Evolutionary conservation across 768 basidiomycete genomes (phyloP).

Genomic region (Pisolithus microcarpus): DNA sequence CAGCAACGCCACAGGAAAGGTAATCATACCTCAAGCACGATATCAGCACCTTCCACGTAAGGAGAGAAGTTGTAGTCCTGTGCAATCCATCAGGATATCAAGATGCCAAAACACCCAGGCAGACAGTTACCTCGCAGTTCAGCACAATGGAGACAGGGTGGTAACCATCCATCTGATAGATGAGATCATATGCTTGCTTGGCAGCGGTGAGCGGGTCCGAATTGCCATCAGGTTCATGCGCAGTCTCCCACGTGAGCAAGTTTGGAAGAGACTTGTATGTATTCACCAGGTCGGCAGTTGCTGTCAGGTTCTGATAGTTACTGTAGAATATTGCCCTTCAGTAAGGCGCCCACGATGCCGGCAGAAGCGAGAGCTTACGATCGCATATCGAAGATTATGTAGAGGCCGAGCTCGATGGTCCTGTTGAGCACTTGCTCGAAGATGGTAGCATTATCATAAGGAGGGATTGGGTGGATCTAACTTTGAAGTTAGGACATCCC

Average conservation of each 20-base stretch:
- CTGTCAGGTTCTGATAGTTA: conserved; percentile 55
- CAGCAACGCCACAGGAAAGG: conserved; percentile 27
- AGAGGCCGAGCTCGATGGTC: conserved; percentile 29
- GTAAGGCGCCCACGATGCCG: not conserved
- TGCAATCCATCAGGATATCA: not conserved
- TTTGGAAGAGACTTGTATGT: conserved; percentile 59
- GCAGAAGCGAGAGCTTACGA: conserved; percentile 24
- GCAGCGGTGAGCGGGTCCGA: conserved; percentile 61
- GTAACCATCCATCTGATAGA: conserved; percentile 47
- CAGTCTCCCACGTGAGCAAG: conserved; percentile 65
- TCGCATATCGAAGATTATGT: conserved; percentile 79
- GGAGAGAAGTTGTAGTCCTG: conserved; percentile 56
- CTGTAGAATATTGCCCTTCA: conserved; percentile 6
- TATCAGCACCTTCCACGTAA: conserved; percentile 58
- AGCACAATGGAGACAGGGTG: conserved; percentile 51
- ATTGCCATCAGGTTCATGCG: conserved; percentile 67
- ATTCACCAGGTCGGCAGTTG: conserved; percentile 58
- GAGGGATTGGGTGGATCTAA: conserved; percentile 68
- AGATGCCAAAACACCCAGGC: not conserved
- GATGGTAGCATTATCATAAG: conserved; percentile 48
- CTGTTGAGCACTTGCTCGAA: conserved; percentile 15
- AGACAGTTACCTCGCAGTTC: conserved; percentile 33
- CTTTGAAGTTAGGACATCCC: conserved; percentile 23
- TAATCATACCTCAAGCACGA: conserved; percentile 62
- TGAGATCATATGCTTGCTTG: conserved; percentile 35